phyloP scores from a whole-genome alignment of 2,329 filamentous ascomycete genomes.

The Ilyonectria sp. region DNA sequence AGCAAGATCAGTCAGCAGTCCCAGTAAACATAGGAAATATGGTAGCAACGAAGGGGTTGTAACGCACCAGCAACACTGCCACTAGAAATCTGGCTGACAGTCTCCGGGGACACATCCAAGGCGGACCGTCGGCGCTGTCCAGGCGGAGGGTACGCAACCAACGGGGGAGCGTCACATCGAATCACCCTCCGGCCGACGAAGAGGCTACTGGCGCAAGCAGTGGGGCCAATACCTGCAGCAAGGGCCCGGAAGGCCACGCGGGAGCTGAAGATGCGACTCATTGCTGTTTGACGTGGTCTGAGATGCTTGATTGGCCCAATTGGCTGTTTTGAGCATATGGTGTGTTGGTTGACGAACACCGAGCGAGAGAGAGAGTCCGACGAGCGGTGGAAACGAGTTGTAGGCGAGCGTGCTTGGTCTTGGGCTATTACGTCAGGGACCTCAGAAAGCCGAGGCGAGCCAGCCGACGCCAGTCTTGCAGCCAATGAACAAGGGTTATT shows the following conservation, averaged over 20 bases:
- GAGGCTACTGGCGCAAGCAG: conserved; percentile 47
- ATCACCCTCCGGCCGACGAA: conserved; percentile 45
- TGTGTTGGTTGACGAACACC: neutral
- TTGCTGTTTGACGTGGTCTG: conserved; percentile 21
- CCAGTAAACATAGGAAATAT: neutral
- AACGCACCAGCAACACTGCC: conserved; percentile 67
- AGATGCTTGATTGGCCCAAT: neutral
- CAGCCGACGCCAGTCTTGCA: conserved; percentile 20
- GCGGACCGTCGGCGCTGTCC: conserved; percentile 29
- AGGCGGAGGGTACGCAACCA: conserved; percentile 35
- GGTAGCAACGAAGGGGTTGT: neutral
- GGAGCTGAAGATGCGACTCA: conserved; percentile 44
- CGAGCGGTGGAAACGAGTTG: conserved; percentile 1
- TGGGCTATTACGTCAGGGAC: conserved; percentile 30
- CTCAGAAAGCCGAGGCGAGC: conserved; percentile 36
- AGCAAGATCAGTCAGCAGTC: conserved; percentile 3
- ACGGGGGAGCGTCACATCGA: conserved; percentile 49
- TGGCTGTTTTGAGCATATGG: neutral
- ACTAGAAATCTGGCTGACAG: conserved; percentile 66
- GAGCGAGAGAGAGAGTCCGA: conserved; percentile 1
- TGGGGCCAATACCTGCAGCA: conserved; percentile 47
- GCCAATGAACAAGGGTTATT: conserved; percentile 41
- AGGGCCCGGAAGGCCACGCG: conserved; percentile 45
- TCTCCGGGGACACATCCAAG: conserved; percentile 47
- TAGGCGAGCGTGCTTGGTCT: conserved; percentile 13